Evolutionary conservation across 768 basidiomycete species (phyloP).

Genomic region (Kwoniella bestiolae): DNA sequence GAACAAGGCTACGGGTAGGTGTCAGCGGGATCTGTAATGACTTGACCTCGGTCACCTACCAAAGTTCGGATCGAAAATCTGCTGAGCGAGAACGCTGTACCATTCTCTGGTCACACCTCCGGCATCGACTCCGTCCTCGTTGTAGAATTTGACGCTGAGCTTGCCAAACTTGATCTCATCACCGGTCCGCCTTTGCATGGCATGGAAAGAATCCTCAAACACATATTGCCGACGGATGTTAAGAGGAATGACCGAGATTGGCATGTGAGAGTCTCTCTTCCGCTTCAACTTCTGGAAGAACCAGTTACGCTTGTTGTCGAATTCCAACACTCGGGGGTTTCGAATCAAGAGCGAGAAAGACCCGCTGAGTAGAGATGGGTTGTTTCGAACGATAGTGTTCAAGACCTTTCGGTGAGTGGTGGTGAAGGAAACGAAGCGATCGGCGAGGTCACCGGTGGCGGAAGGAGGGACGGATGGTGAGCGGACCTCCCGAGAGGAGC

Average conservation of each 20-base stretch:
- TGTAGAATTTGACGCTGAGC: conserved; percentile 90
- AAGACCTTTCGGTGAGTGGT: conserved; percentile 90
- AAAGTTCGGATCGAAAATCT: conserved; percentile 99
- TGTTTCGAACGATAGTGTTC: conserved; percentile 97
- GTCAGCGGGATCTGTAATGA: conserved; percentile 11
- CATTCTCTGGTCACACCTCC: conserved; percentile 98
- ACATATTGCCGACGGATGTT: conserved; percentile 65
- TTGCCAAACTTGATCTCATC: conserved; percentile 99
- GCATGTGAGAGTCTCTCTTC: conserved; percentile 36
- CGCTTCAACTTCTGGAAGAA: conserved; percentile 56
- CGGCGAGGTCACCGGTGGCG: conserved; percentile 67
- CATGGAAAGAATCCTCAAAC: conserved; percentile 96
- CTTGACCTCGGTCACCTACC: conserved; percentile 32
- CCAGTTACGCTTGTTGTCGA: conserved; percentile 95
- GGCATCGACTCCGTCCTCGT: conserved; percentile 97
- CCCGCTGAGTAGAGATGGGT: conserved; percentile 95
- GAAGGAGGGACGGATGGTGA: conserved; percentile 38
- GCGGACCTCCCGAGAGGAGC: conserved; percentile 47
- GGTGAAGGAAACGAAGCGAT: conserved; percentile 90
- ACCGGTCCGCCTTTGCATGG: conserved; percentile 83
- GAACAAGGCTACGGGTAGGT: conserved; percentile 72
- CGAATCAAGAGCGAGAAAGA: conserved; percentile 95
- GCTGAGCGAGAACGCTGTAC: conserved; percentile 96
- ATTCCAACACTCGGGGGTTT: conserved; percentile 95
- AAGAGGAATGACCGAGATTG: conserved; percentile 37